Evolutionary conservation across 768 basidiomycete species (phyloP), one percentile per base, ranked within the genome.

Genomic region (Gautieria morchelliformis): DNA sequence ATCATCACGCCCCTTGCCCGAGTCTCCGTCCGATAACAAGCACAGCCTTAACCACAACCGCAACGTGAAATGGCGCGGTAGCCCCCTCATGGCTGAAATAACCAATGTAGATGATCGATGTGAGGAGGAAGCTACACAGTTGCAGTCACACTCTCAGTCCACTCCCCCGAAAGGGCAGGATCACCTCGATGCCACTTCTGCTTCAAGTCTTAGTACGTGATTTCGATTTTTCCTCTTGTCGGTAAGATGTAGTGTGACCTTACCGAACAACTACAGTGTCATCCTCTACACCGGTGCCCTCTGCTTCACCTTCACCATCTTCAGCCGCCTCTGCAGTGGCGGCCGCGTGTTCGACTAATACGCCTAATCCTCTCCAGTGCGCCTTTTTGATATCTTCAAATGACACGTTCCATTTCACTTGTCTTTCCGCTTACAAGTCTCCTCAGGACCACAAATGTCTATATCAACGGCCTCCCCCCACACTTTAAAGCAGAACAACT

Each of bases 381-480:
- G 53, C 33, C 1, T 37, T 9, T 9, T 37, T n/a, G 12, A 2
- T 30, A 3, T n/a, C 24, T 54, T 54, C 20, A 32, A 4, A 11
- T 42, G 17, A 19, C 40, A 12, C 7, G 27, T 19, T 41, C 27
- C n/a, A 27, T 27, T 27, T 27, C 27, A 27, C 27, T 27, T 27
- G 27, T 27, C 27, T 27, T 27, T 27, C 27, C 2, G 27, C 27
- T 27, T 27, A 53, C 24, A 9, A 37, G 14, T 19, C 15, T 17
- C 10, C 15, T 14, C 22, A 67, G 63, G 22, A 82, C 86, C 1
- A 87, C 89, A 0, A 92, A 92, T 63, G 85, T 92, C 0, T 92
- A 92, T 67, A 90, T 92, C 71, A 92, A 92, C 64, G 89, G 89
- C 12, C 78, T 93, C 15, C 89, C 88, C 2, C 85, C 89, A 5